phyloP scores from a whole-genome alignment of 1,284 basidiomycete genomes.

The Cutaneotrichosporon mucoides region DNA sequence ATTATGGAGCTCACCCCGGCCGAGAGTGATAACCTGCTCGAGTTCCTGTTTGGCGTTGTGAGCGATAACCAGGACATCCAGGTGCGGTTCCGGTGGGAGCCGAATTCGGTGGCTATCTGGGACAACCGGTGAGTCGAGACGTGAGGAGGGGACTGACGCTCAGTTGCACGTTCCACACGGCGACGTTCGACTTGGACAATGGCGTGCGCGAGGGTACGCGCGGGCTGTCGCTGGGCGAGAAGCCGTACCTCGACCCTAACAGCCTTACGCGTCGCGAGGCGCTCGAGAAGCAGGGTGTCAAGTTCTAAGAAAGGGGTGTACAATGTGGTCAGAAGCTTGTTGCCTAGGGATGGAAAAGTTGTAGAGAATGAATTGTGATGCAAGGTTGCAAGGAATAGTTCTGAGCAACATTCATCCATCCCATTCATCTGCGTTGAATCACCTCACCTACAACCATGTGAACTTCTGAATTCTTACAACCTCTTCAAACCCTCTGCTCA shows the following conservation, averaged over 20 bases:
- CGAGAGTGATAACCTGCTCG: slow-evolving; percentile 52
- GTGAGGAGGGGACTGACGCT: too few relatives aligned
- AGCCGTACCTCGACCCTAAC: slow-evolving; percentile 54
- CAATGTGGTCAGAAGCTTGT: too few relatives aligned
- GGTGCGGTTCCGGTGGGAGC: slow-evolving; percentile 53
- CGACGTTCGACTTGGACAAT: slow-evolving; percentile 55
- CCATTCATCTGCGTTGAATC: too few relatives aligned
- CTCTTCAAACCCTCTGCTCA: too few relatives aligned
- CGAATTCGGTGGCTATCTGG: slow-evolving; percentile 45
- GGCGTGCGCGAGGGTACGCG: slow-evolving; percentile 56
- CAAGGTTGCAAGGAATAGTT: too few relatives aligned
- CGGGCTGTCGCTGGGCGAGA: slow-evolving; percentile 62
- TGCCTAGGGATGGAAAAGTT: too few relatives aligned
- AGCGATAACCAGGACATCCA: slow-evolving; percentile 61
- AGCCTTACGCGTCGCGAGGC: slow-evolving; percentile 21
- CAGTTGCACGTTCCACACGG: slow-evolving; percentile 49
- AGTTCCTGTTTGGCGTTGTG: slow-evolving; percentile 19
- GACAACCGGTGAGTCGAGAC: slow-evolving; percentile 30
- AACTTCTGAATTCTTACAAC: too few relatives aligned
- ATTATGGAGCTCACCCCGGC: slow-evolving; percentile 58
- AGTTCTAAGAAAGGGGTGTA: background rate
- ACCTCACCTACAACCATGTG: background rate
- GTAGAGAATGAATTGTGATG: too few relatives aligned
- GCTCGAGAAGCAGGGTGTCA: slow-evolving; percentile 2
- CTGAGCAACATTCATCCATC: too few relatives aligned